Base-by-base conservation (phyloP, 202 grass and related monocot species). In the Miscanthus sacchariflorus region DNA sequence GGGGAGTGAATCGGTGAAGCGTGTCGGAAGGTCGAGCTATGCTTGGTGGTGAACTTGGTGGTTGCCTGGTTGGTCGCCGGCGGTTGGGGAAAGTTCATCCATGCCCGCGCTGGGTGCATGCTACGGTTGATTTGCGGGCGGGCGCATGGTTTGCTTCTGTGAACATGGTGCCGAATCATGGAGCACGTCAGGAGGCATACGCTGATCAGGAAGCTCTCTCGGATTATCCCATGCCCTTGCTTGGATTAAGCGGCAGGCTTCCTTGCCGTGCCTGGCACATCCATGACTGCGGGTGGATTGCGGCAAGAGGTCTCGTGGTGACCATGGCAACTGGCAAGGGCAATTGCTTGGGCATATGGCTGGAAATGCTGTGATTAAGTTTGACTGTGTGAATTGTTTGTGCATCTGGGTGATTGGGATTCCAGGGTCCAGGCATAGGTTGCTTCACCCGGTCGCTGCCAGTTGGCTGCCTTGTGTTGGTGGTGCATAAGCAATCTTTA, bases 331-430 rank as follows among this genome's bases (percentile, higher is more conserved):
- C 10, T 45, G 18, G 21, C 18, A 42, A 73, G 44, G 45, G 12
- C 46, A 19, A 5, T 81, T 81, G 70, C 71, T 70, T 88, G 25
- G 25, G 9, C 27, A 36, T 67, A 10, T 15, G 61, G 48, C 30
- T 19, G 3, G 72, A 19, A 56, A 0, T 63, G 58, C 21, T n/a
- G 19, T 12, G 36, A 12, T 68, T 21, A 25, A 74, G 66, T 4
- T 50, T 61, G 81, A 64, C 74, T 81, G 6, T 21, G 49, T 81
- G n/a, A 42, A 77, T 76, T 85, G 18, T 50, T 8, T 70, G 77
- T 35, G 19, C 43, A 11, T 3, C 27, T 72, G 50, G 72, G 4
- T 67, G 50, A 72, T 7, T 58, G 36, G 56, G 21, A 61, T 61
- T 61, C 56, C 25, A 65, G 19, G 35, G 17, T 68, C 30, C 6